Conservation (phyloP, 2,329 filamentous ascomycete species). For the Fusarium sp. region DNA sequence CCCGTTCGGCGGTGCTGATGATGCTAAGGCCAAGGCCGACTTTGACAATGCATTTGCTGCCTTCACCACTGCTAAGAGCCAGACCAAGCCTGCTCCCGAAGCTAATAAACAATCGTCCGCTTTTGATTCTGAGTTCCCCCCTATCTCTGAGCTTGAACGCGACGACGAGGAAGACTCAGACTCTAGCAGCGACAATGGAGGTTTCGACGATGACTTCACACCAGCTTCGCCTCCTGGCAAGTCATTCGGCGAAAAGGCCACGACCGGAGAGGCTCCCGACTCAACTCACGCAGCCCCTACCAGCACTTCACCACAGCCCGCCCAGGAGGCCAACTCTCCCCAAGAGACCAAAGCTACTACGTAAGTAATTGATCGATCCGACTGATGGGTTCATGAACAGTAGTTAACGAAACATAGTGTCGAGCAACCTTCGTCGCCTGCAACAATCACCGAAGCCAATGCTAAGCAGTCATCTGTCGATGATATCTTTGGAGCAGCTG, state of each 20-base stretch:
- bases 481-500: constrained; percentile 61
- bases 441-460: constrained; percentile 49
- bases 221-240: constrained; percentile 68
- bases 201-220: constrained; percentile 95
- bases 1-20: constrained; percentile 68
- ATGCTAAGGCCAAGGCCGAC: constrained; percentile 80
- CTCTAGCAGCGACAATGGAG: constrained; percentile 81
- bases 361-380: constrained; percentile 37
- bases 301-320: constrained; percentile 42
- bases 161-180: constrained; percentile 84
- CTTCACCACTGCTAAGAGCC: constrained; percentile 71
- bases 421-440: constrained; percentile 54
- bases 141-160: constrained; percentile 85
- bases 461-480: constrained; percentile 56
- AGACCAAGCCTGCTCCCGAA: constrained; percentile 60
- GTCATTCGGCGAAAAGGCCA: constrained; percentile 38
- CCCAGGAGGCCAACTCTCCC: constrained; percentile 44
- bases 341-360: constrained; percentile 46
- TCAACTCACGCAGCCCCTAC: constrained; percentile 17
- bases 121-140: constrained; percentile 88
- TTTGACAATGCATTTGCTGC: constrained; percentile 89
- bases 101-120: constrained; percentile 63
- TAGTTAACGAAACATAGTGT: constrained; percentile 42
- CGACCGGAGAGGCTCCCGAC: constrained; percentile 33
- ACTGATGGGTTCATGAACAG: not conserved